A percentile compares a stretch with the other conserved stretches of the same genome.
Evolutionary conservation across 1,139 yeast genomes (phyloP).

Genomic region (Diutina siamensis): DNA sequence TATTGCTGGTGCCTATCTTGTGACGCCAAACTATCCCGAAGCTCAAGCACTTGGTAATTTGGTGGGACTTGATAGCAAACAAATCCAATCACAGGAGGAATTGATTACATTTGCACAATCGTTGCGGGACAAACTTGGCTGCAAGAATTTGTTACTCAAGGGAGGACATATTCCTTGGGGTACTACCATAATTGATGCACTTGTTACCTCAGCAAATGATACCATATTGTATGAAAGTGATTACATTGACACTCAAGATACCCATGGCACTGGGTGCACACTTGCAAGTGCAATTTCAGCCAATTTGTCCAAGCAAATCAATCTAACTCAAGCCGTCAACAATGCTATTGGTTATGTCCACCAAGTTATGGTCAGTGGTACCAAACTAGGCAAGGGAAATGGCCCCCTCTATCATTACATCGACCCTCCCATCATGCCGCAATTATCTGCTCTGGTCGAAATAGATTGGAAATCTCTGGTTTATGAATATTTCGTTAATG

Average conservation of each 20-base stretch:
- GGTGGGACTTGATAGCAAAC: conserved; percentile 11
- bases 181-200: conserved; percentile 11
- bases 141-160: conserved; percentile 53
- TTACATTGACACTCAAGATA: conserved; percentile 38
- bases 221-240: conserved; percentile 33
- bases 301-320: conserved; percentile 45
- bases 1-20: conserved; percentile 42
- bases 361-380: conserved; percentile 38
- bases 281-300: conserved; percentile 75
- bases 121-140: conserved; percentile 30
- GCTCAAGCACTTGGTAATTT: conserved; percentile 32
- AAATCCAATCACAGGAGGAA: conserved; percentile 18
- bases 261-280: conserved; percentile 93
- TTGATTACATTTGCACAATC: conserved; percentile 29
- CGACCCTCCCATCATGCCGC: background rate
- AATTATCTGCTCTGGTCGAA: background rate
- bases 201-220: conserved; percentile 7
- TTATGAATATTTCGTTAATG: conserved; percentile 40
- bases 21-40: conserved; percentile 73
- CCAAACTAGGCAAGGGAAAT: conserved; percentile 41
- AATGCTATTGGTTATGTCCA: conserved; percentile 57
- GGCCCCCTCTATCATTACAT: conserved; percentile 64
- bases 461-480: background rate
- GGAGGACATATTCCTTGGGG: conserved; percentile 72
- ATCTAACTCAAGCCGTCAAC: conserved; percentile 38